These are phyloP conservation scores for Leishmania lainsoni DNA, from an alignment of 208 protist species.

Conservation along the genomic window DNA sequence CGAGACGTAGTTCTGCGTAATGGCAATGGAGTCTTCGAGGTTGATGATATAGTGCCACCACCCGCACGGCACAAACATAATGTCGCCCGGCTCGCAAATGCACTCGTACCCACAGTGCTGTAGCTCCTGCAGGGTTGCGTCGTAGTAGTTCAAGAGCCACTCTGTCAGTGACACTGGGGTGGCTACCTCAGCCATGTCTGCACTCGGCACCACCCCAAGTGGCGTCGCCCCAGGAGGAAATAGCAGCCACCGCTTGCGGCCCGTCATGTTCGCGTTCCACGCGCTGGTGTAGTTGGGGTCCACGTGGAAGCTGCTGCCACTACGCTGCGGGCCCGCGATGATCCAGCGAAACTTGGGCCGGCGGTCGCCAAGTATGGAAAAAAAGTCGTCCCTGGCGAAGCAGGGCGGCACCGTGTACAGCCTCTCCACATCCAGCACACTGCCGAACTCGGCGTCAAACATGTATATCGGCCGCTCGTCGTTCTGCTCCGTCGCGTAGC, in stretches of 20 bases:
- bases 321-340: constrained; percentile 80
- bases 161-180: constrained; percentile 90
- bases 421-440: constrained; percentile 46
- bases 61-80: constrained; percentile 89
- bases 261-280: constrained; percentile 91
- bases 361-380: constrained; percentile 58
- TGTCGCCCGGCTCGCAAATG: constrained; percentile 86
- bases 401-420: constrained; percentile 83
- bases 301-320: constrained; percentile 89
- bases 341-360: constrained; percentile 91
- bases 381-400: constrained; percentile 87
- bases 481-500: constrained; percentile 70
- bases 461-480: constrained; percentile 93
- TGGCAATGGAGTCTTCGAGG: constrained; percentile 82
- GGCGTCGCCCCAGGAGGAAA: constrained; percentile 80
- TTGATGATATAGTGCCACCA: constrained; percentile 94
- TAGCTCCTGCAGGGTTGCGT: constrained; percentile 69
- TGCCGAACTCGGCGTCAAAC: constrained; percentile 89
- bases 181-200: constrained; percentile 84
- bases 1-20: constrained; percentile 93
- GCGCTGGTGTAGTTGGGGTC: constrained; percentile 90
- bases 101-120: constrained; percentile 75
- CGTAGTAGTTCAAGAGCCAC: constrained; percentile 89
- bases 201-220: constrained; percentile 75
- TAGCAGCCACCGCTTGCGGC: constrained; percentile 88